Conservation (phyloP, 352 stramenopile species). For the Globisporangium canariense region DNA sequence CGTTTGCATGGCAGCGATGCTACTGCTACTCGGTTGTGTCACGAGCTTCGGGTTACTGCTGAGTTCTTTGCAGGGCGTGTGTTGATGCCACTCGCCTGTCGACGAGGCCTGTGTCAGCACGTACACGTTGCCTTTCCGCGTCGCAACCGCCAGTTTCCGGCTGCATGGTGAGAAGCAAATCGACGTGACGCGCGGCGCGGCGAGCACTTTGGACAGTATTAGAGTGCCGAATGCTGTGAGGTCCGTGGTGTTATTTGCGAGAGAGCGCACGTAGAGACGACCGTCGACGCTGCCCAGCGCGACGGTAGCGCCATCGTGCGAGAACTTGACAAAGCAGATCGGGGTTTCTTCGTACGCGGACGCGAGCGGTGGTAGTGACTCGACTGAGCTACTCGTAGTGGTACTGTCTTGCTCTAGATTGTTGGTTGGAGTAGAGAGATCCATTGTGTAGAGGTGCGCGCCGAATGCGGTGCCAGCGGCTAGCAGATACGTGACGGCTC, state of each 20-base stretch:
- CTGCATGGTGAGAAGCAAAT: slow-evolving; percentile 40
- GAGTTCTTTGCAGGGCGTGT: slow-evolving; percentile 27
- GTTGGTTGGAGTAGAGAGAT: neutral
- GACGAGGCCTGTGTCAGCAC: slow-evolving; percentile 25
- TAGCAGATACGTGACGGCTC: slow-evolving; percentile 15
- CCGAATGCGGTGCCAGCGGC: slow-evolving; percentile 35
- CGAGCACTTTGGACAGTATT: slow-evolving; percentile 35
- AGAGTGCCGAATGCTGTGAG: slow-evolving; percentile 20
- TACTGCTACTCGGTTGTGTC: neutral
- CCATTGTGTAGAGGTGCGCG: slow-evolving; percentile 30
- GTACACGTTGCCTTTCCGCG: slow-evolving; percentile 67
- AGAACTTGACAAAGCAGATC: slow-evolving; percentile 42
- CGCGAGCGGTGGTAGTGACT: slow-evolving; percentile 11
- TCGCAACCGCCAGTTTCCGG: slow-evolving; percentile 35
- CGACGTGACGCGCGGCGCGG: slow-evolving; percentile 48
- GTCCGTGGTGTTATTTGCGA: slow-evolving; percentile 13
- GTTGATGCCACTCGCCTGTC: slow-evolving; percentile 22
- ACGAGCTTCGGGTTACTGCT: slow-evolving; percentile 38
- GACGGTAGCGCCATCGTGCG: slow-evolving; percentile 23
- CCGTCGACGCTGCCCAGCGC: slow-evolving; percentile 53
- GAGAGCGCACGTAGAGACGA: slow-evolving; percentile 37
- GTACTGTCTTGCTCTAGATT: neutral
- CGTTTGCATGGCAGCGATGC: slow-evolving; percentile 36
- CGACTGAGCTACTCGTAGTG: neutral
- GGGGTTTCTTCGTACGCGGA: slow-evolving; percentile 25